Conservation (phyloP, 805 yeast genomes). For the Alloascoidea hylecoeti region DNA sequence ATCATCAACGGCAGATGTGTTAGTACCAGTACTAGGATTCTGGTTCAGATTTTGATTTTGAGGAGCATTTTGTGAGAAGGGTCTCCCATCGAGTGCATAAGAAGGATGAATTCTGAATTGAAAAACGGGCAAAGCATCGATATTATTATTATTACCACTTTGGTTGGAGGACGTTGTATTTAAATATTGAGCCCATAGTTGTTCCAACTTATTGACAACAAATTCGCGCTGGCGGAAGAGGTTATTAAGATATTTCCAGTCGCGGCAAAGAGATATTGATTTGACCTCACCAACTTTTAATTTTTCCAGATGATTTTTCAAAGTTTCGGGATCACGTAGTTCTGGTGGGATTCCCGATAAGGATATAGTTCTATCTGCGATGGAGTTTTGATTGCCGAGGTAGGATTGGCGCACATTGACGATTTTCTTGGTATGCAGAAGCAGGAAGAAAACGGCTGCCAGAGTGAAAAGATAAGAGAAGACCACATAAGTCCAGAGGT, state of each 20-base stretch:
- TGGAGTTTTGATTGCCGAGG: slow-evolving; percentile 74
- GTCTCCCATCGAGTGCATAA: not conserved
- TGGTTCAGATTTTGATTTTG: not conserved
- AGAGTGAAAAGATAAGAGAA: slow-evolving; percentile 81
- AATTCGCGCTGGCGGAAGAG: slow-evolving; percentile 45
- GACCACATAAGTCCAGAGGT: slow-evolving; percentile 74
- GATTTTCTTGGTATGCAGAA: slow-evolving; percentile 58
- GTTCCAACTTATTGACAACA: slow-evolving; percentile 46
- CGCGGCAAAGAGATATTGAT: slow-evolving; percentile 66
- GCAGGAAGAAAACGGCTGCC: slow-evolving; percentile 41
- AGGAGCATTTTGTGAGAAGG: not conserved
- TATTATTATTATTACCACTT: slow-evolving; percentile 6
- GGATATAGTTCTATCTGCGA: slow-evolving; percentile 84
- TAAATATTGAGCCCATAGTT: slow-evolving; percentile 57
- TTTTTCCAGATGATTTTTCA: slow-evolving; percentile 63
- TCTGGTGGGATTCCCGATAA: slow-evolving; percentile 82
- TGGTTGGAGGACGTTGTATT: slow-evolving; percentile 19
- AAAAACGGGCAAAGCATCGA: slow-evolving; percentile 1
- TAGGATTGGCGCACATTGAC: slow-evolving; percentile 68
- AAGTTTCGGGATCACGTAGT: slow-evolving; percentile 53
- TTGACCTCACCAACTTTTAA: slow-evolving; percentile 72
- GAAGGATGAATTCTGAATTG: not conserved
- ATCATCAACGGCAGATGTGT: not conserved
- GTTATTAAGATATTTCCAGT: slow-evolving; percentile 66
- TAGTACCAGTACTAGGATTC: not conserved